Evolutionary conservation across 177 flowering plant species (phyloP), one percentile per base, ranked within the genome.

Genomic region (Vitis hybrid): DNA sequence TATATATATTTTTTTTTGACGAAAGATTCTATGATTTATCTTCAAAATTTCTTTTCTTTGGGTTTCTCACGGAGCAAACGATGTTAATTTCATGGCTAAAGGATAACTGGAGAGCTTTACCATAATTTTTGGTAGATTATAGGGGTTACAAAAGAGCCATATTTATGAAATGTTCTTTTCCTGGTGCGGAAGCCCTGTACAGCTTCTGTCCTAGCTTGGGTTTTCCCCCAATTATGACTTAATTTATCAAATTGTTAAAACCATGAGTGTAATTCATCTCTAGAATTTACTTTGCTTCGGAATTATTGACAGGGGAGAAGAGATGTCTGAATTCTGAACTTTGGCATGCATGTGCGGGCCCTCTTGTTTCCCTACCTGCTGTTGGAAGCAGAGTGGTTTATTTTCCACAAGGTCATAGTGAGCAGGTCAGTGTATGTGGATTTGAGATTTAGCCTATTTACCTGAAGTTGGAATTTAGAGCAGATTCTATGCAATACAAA

Each of bases 281-380:
- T 23, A 4, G 39, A 59, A 12, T 64, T 64, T 64, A 32, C 21
- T 23, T 51, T 26, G 19, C 9, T 11, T 23, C 56, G 68, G 10
- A 32, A 62, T 23, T 18, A 64, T 70, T 70, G 76, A 65, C 88
- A 88, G 98, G 90, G 73, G 97, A 93, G 64, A 89, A 79, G 82
- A 78, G 89, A 76, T 88, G 86, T 69, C 76, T 88, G 68, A 91
- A 93, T 75, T 91, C 97, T 51, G 97, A 93, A 76, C 94, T 93
- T 45, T 93, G 98, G 98, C 98, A 93, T 80, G 98, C 98, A 32
- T 93, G 98, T 81, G 98, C 98, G 57, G 98, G 98, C 26, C 98
- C 98, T 77, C 97, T 93, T 70, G 94, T 93, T 72, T 91, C 98
- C 51, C 80, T 93, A 23, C 98, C 98, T 51, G 87, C 91, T 57